Evolutionary conservation across 2,329 filamentous ascomycete genomes (phyloP), one percentile per base, ranked within the genome.

Genomic region (Dactylonectria estremocensis): DNA sequence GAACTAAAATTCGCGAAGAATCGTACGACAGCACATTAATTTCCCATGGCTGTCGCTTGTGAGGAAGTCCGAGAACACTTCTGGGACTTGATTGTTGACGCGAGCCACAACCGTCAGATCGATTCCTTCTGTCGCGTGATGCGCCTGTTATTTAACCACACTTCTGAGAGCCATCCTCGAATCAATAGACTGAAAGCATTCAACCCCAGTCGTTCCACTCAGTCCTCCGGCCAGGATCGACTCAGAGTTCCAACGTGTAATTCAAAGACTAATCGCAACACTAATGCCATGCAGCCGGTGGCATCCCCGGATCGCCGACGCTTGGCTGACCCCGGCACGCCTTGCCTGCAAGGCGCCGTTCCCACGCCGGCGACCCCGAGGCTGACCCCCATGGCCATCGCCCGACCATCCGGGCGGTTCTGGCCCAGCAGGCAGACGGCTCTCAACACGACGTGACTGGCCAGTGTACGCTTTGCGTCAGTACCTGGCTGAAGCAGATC

Each of bases 401-500:
- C 40, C 58, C 58, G 37, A 61, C 48, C 43, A 48, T 24, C 24
- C 35, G 52, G 35, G 28, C 49, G 53, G 33, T 24, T 43, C 13
- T 50, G 31, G 46, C 20, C 20, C 10, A 53, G 33, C 20, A 59
- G 49, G 49, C 50, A 65, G 31, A 24, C 43, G 18, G 50, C n/a
- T 18, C 55, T 66, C 33, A 14, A 22, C 24, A 37, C 24, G 13
- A 56, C 11, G n/a, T 56, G 24, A 66, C 63, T 61, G 45, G 63
- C 33, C 28, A 13, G 13, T 8, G 4, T 31, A 31, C 4, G 16
- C 20, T 54, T 67, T 55, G 54, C 65, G 60, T 67, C 60, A 64
- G 52, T 35, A 55, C 31, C 60, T 28, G 54, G 60, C 60, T 64
- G 64, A 55, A 67, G 60, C 60, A 67, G 46, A 55, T 60, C 65